Conservation (phyloP, 192 early-diverging fungal species). For the Gamsiella multidivaricata region DNA sequence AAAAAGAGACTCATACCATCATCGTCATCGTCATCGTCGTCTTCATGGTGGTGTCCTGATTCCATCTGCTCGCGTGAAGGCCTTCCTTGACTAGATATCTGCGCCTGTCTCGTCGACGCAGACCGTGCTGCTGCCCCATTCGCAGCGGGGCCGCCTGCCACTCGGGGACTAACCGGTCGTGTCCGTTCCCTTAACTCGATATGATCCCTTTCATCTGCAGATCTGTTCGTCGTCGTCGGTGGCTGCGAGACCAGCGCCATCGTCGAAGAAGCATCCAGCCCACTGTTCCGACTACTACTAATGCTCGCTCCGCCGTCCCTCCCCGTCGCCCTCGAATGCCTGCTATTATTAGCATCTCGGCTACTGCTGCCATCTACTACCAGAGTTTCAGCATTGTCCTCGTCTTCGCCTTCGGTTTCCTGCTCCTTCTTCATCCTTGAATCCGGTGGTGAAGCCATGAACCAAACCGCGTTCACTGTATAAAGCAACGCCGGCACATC, state of each 20-base stretch:
- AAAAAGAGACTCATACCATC: too few species aligned
- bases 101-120: background rate
- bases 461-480: conserved; percentile 76
- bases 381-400: background rate
- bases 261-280: conserved; percentile 25
- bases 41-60: conserved; percentile 49
- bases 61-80: background rate
- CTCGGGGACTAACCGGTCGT: background rate
- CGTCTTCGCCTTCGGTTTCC: too few species aligned
- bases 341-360: background rate
- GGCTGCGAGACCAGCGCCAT: conserved; percentile 27
- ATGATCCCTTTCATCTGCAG: background rate
- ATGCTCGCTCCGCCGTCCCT: conserved; percentile 25
- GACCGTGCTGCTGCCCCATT: background rate
- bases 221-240: background rate
- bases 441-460: conserved; percentile 73
- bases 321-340: conserved; percentile 24
- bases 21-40: conserved; percentile 55
- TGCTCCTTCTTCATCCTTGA: conserved; percentile 19
- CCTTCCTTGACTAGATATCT: background rate
- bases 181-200: conserved; percentile 31
- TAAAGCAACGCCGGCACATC: conserved; percentile 85
- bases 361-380: background rate
- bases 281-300: conserved; percentile 33
- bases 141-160: conserved; percentile 5